Conservation (phyloP, 495 filamentous ascomycete genomes). For the Acidiella bohemica region DNA sequence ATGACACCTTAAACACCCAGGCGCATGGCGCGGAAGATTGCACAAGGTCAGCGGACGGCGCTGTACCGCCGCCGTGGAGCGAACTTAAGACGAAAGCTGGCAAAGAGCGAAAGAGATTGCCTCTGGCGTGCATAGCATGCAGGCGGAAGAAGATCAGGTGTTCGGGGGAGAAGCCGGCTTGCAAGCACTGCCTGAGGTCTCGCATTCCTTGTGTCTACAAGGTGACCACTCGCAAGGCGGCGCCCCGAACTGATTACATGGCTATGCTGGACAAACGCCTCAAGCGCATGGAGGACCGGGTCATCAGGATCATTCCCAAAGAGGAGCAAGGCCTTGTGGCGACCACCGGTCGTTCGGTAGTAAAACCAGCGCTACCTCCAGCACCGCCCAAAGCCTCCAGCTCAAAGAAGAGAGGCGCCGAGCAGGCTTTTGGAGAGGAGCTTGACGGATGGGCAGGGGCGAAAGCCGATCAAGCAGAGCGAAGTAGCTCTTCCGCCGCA, state of each 20-base stretch:
- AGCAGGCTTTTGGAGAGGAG: slow-evolving; percentile 76
- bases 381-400: slow-evolving; percentile 37
- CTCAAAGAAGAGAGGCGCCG: slow-evolving; percentile 71
- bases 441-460: slow-evolving; percentile 68
- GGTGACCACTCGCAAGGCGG: slow-evolving; percentile 84
- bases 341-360: slow-evolving; percentile 55
- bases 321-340: slow-evolving; percentile 50
- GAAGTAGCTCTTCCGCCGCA: slow-evolving; percentile 5
- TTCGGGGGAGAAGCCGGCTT: slow-evolving; percentile 93
- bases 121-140: slow-evolving; percentile 91
- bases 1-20: slow-evolving; percentile 6
- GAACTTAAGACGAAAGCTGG: slow-evolving; percentile 97
- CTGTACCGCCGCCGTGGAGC: slow-evolving; percentile 59
- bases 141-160: slow-evolving; percentile 95
- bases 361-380: slow-evolving; percentile 63
- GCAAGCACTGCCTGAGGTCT: slow-evolving; percentile 88
- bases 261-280: slow-evolving; percentile 87
- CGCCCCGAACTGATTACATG: slow-evolving; percentile 97
- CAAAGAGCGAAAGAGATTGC: slow-evolving; percentile 86
- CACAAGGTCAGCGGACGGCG: slow-evolving; percentile 35
- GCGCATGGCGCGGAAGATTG: background rate
- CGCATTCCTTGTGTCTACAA: slow-evolving; percentile 98
- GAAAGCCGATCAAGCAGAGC: slow-evolving; percentile 15
- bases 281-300: slow-evolving; percentile 85
- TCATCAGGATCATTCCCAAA: slow-evolving; percentile 91